phyloP scores from a whole-genome alignment of 2,329 filamentous ascomycete species.

The Nigrospora oryzae region DNA sequence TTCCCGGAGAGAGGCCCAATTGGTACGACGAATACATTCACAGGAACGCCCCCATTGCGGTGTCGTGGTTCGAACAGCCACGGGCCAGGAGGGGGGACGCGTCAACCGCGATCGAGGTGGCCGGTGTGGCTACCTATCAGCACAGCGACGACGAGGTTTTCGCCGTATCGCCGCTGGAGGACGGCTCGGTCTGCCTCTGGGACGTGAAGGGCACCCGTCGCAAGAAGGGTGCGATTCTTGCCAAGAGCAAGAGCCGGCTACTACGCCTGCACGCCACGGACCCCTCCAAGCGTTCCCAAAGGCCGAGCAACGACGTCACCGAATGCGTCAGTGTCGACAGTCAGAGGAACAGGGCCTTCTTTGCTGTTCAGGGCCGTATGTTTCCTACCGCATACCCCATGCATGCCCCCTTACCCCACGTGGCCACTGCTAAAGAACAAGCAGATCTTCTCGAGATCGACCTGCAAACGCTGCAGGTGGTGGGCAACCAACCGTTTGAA shows the following conservation, averaged over 20 bases:
- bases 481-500: slow-evolving; percentile 65
- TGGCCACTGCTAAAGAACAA: not conserved
- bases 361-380: slow-evolving; percentile 67
- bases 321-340: slow-evolving; percentile 80
- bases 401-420: too few species aligned
- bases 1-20: slow-evolving; percentile 60
- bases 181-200: slow-evolving; percentile 85
- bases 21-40: slow-evolving; percentile 91
- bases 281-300: slow-evolving; percentile 43
- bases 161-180: slow-evolving; percentile 71
- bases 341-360: slow-evolving; percentile 58
- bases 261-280: slow-evolving; percentile 49
- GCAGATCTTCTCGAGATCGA: slow-evolving; percentile 71
- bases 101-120: slow-evolving; percentile 52
- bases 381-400: slow-evolving; percentile 6
- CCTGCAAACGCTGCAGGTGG: slow-evolving; percentile 60
- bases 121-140: slow-evolving; percentile 63
- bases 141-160: slow-evolving; percentile 42
- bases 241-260: slow-evolving; percentile 57
- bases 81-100: slow-evolving; percentile 28
- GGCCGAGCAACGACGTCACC: slow-evolving; percentile 64
- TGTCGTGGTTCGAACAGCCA: slow-evolving; percentile 70
- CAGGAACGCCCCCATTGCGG: slow-evolving; percentile 62
- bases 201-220: slow-evolving; percentile 53
- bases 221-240: slow-evolving; percentile 54